phyloP scores from a whole-genome alignment of 2,329 filamentous ascomycete genomes.

The Dothideomycetidae sp. region DNA sequence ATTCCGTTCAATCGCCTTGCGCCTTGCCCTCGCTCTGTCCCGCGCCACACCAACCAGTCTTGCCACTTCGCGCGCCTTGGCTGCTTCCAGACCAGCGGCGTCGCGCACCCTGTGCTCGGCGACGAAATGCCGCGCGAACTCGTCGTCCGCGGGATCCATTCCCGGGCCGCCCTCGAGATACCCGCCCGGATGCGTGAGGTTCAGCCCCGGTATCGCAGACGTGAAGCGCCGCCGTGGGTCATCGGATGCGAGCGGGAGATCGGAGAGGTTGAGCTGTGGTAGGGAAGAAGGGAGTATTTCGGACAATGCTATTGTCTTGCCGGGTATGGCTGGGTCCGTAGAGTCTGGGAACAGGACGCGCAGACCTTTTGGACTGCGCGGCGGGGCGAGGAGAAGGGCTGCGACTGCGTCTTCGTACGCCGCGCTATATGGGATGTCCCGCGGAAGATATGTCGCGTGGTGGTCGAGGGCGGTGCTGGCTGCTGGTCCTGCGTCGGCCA shows the following conservation, averaged over 20 bases:
- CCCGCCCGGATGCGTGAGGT: conserved; percentile 33
- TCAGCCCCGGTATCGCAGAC: conserved; percentile 29
- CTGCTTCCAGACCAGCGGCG: conserved; percentile 22
- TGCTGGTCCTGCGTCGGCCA: too few species aligned
- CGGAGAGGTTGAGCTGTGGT: conserved; percentile 18
- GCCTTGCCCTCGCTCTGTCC: conserved; percentile 22
- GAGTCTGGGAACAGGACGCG: conserved; percentile 17
- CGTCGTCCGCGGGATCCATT: conserved; percentile 23
- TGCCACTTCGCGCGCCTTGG: conserved; percentile 21
- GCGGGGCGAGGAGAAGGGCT: conserved; percentile 24
- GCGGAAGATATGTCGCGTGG: conserved; percentile 29
- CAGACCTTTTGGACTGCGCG: conserved; percentile 16
- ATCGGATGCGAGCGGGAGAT: conserved; percentile 29
- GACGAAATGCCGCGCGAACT: conserved; percentile 29
- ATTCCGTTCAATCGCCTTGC: conserved; percentile 28
- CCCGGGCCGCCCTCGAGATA: conserved; percentile 35
- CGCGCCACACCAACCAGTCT: conserved; percentile 18
- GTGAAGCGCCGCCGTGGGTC: conserved; percentile 30
- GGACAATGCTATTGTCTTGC: conserved; percentile 17
- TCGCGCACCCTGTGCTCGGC: conserved; percentile 23
- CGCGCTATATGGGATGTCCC: conserved; percentile 30
- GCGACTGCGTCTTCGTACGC: conserved; percentile 32
- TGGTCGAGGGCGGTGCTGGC: too few species aligned
- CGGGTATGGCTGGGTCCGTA: conserved; percentile 16
- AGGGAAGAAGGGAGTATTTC: conserved; percentile 17